Base-by-base conservation (phyloP, 2,329 filamentous ascomycete species). In the Fusarium duplospermum region DNA sequence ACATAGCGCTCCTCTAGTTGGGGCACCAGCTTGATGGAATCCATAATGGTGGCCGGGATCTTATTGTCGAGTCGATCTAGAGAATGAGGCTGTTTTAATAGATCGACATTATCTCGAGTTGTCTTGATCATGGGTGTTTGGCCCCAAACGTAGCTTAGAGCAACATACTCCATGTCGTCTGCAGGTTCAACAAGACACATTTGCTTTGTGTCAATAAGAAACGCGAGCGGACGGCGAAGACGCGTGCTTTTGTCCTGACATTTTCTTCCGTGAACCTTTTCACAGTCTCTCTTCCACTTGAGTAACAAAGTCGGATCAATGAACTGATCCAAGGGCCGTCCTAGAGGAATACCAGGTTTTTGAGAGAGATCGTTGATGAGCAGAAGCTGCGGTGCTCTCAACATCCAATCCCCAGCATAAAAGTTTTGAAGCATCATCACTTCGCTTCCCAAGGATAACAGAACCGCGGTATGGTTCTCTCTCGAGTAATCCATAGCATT, bases 101-200 rank as follows among this genome's bases (percentile, higher is more conserved):
- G 24, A 1, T 58, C 6, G 16, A 71, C 2, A 18, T 69, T 71
- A 16, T 9, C 47, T 38, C 22, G 58, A 6, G 16, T 27, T 4
- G 66, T 57, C 40, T 52, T 65, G 33, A 59, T 61, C 18, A 62
- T 62, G 4, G 33, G 38, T 10, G 36, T 24, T 33, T 59, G 60
- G 2, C 65, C 69, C 69, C 58, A 71, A 4, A 68, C 52, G n/a
- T 71, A 66, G 22, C 69, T 71, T 8, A 71, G 42, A 14, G 65
- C 58, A 5, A 65, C 35, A 22, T 71, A 69, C 1, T 11, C 45
- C 24, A 45, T 64, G 27, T 27, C 16, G 4, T 58, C 22, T 14
- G 22, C 50, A 1, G 62, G 38, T 42, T 40, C n/a, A n/a, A 69
- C 57, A 0, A 69, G 45, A 22, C 66, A 69, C 38, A 62, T 61